Evolutionary conservation across 177 flowering plant genomes (phyloP), one percentile per base, ranked within the genome.

Genomic region (Vitis hybrid): DNA sequence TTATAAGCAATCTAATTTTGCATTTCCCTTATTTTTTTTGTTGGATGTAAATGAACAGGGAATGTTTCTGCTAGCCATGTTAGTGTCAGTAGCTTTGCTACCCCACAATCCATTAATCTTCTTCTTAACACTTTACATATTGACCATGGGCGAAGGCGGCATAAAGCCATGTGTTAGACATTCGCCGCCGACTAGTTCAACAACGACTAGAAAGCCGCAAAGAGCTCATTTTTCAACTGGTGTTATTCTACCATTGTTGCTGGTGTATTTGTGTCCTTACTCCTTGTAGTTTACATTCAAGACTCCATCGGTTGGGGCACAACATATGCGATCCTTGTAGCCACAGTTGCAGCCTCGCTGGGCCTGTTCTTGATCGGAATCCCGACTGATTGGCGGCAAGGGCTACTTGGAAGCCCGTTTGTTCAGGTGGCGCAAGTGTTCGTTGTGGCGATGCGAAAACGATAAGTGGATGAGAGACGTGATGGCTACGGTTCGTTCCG

Each of bases 161-260:
- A 92, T 87, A 80, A 83, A 78, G 75, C 92, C 95, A 6, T 90
- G 92, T 60, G 86, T 87, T 89, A 88, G 51, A 85, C 92, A 2
- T 90, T 90, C 39, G 94, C 89, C 0, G 94, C 92, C 1, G 94
- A 90, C 52, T 92, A 90, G 68, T 88, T 88, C 65, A 89, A 82
- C 32, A 84, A 82, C 62, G 64, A 71, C 11, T 23, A 86, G 74
- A 82, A 68, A 71, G 71, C 51, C 50, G 80, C 78, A 52, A 91
- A 85, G 78, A 79, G 80, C 67, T 89, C 95, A 0, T 89, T 89
- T 78, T 89, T 91, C 81, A 89, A 91, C 59, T 91, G 91, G 93
- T 91, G 90, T 90, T 87, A 80, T 66, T 73, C 83, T 17, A 88
- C 87, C 6, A 72, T 88, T 0, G 82, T 74, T 2, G 1, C 56